phyloP scores from a whole-genome alignment of 805 yeast genomes.

The Yarrowia yakushimensis region DNA sequence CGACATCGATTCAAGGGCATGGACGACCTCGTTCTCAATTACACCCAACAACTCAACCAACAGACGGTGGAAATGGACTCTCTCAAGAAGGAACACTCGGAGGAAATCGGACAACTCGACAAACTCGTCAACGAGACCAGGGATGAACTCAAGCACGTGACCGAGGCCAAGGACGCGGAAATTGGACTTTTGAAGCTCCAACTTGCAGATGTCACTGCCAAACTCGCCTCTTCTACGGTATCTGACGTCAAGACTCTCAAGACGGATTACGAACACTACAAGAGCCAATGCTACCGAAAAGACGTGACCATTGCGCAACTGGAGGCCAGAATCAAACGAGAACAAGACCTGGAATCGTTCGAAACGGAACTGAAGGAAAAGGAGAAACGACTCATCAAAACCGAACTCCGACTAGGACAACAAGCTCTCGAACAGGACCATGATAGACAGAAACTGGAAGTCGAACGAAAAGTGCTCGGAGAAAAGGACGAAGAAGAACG shows the following conservation, averaged over 20 bases:
- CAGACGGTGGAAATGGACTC: neutral
- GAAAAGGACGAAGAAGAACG: slow-evolving; percentile 3
- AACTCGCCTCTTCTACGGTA: neutral
- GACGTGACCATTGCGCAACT: neutral
- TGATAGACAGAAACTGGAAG: neutral
- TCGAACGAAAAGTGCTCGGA: neutral
- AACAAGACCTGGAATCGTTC: neutral
- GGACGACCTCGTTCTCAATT: neutral
- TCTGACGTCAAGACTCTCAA: neutral
- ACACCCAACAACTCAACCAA: neutral
- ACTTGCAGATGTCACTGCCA: neutral
- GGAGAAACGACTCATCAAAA: neutral
- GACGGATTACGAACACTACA: neutral
- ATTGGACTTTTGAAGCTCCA: neutral
- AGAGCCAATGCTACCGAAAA: neutral
- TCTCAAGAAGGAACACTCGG: too few species aligned
- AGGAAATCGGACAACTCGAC: too few species aligned
- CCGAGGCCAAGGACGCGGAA: neutral
- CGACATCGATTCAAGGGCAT: neutral
- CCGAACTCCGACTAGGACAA: slow-evolving; percentile 4
- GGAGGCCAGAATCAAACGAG: neutral
- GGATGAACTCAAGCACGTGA: neutral
- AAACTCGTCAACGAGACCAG: too few species aligned
- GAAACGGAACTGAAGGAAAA: neutral
- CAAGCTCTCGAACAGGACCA: slow-evolving; percentile 11